Evolutionary conservation across 176 grass and related monocot genomes (phyloP), one percentile per base, ranked within the genome.

Genomic region (Zoysia japonica): DNA sequence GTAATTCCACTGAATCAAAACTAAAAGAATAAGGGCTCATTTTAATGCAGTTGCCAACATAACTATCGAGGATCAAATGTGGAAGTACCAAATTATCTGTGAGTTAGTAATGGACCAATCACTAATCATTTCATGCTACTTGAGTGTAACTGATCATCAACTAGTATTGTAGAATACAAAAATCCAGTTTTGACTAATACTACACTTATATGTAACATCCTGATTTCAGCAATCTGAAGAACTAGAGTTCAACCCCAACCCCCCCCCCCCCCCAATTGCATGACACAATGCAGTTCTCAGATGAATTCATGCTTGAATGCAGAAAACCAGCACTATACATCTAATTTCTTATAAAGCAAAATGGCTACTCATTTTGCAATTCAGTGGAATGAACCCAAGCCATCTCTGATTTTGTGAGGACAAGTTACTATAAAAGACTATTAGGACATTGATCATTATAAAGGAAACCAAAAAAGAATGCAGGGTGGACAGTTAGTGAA

Each of bases 381-480:
- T 75, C 28, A 65, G 5, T 71, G 48, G 63, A 64, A 59, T 78
- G 74, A 28, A 82, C 19, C 35, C 2, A 63, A 14, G n/a, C 10
- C 38, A 49, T 17, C 61, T 53, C 52, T 12, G 35, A 68, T 70
- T 79, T 17, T 6, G 48, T 71, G 39, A 54, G 76, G 19, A 28
- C 13, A 64, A 79, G 45, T 47, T 61, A 48, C 19, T 73, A 36
- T 16, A 61, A 36, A 53, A 68, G 44, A 39, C 47, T 63, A 61
- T 20, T 47, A 77, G 12, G 28, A 48, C 51, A 5, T 11, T 79
- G 11, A 75, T 17, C 16, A 54, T 75, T 7, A 68, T 17, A 41
- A 54, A 56, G 82, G 73, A 38, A 82, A 48, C 6, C 7, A 63
- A 62, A 47, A 28, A 48, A 71, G 11, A 60, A 75, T 68, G 61